phyloP scores from a whole-genome alignment of 495 filamentous ascomycete species.

The Amniculicola lignicola region DNA sequence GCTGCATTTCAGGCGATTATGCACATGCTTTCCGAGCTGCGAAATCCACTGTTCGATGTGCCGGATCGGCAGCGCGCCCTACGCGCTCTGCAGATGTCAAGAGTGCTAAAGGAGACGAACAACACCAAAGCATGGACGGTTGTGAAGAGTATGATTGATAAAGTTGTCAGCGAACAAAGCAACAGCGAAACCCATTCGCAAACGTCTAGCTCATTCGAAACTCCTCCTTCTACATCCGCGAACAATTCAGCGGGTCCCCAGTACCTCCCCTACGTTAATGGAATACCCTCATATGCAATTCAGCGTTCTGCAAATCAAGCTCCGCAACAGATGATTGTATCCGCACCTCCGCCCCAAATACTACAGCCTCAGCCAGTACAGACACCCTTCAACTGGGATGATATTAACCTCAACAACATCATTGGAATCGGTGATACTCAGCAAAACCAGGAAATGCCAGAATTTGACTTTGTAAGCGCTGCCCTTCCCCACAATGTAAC shows the following conservation, averaged over 20 bases:
- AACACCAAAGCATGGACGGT: slow-evolving; percentile 28
- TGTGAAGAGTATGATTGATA: slow-evolving; percentile 32
- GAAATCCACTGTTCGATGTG: slow-evolving; percentile 27
- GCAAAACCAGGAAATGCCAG: slow-evolving; percentile 6
- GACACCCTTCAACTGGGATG: slow-evolving; percentile 16
- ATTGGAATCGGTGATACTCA: slow-evolving; percentile 7
- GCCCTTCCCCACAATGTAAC: background rate
- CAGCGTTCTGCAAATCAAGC: background rate
- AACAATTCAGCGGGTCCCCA: background rate
- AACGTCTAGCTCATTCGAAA: slow-evolving; percentile 3
- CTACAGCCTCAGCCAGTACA: background rate
- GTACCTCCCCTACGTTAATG: slow-evolving; percentile 14
- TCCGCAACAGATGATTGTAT: background rate
- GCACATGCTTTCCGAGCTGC: slow-evolving; percentile 31
- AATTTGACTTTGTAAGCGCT: slow-evolving; percentile 24
- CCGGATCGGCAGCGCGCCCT: slow-evolving; percentile 30
- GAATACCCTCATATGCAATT: slow-evolving; percentile 20
- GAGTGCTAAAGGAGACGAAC: slow-evolving; percentile 26
- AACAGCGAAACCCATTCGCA: background rate
- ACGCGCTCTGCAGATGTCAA: slow-evolving; percentile 24
- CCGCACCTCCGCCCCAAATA: background rate
- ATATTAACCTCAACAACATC: slow-evolving; percentile 24
- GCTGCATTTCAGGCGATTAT: slow-evolving; percentile 19
- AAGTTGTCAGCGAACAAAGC: slow-evolving; percentile 12
- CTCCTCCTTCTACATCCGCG: background rate